These are phyloP conservation scores for Cladosporium austrohemisphaericum DNA, from an alignment of 2,329 filamentous ascomycete genomes.

Conservation along the genomic window DNA sequence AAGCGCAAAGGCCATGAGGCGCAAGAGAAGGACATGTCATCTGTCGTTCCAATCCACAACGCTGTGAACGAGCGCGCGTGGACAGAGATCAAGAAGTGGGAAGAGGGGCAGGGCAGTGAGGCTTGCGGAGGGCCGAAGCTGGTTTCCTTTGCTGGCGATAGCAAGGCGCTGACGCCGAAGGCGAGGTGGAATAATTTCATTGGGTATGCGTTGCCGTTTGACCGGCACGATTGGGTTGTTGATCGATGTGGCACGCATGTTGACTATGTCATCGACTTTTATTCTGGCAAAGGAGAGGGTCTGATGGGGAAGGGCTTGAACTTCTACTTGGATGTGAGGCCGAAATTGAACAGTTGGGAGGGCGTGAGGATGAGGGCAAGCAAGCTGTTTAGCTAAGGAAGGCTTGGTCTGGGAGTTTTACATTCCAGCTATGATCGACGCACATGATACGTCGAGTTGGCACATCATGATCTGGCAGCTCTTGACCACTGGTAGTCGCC, in stretches of 20 bases:
- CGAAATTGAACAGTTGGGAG: slow-evolving; percentile 62
- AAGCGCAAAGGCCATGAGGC: slow-evolving; percentile 80
- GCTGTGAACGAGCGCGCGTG: slow-evolving; percentile 97
- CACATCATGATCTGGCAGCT: no score
- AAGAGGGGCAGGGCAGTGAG: slow-evolving; percentile 59
- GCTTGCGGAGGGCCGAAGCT: slow-evolving; percentile 76
- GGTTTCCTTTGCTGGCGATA: slow-evolving; percentile 73
- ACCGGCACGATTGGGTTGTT: slow-evolving; percentile 95
- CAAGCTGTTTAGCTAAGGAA: slow-evolving; percentile 26
- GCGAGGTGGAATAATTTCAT: slow-evolving; percentile 74
- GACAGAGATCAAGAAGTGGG: slow-evolving; percentile 88
- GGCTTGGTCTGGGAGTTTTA: no score
- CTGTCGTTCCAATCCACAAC: slow-evolving; percentile 95
- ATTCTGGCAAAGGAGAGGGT: slow-evolving; percentile 61
- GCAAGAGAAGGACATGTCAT: slow-evolving; percentile 72
- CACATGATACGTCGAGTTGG: no score
- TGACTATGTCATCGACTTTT: slow-evolving; percentile 98
- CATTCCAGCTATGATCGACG: no score
- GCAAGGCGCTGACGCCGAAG: slow-evolving; percentile 66
- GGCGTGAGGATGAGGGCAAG: slow-evolving; percentile 55
- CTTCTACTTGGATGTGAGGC: slow-evolving; percentile 63
- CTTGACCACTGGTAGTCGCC: no score
- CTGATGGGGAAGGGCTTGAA: slow-evolving; percentile 48
- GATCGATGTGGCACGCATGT: slow-evolving; percentile 81
- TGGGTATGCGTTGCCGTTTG: slow-evolving; percentile 89